Evolutionary conservation across 306 rosid genomes (phyloP).

Genomic region (Purshia tridentata): DNA sequence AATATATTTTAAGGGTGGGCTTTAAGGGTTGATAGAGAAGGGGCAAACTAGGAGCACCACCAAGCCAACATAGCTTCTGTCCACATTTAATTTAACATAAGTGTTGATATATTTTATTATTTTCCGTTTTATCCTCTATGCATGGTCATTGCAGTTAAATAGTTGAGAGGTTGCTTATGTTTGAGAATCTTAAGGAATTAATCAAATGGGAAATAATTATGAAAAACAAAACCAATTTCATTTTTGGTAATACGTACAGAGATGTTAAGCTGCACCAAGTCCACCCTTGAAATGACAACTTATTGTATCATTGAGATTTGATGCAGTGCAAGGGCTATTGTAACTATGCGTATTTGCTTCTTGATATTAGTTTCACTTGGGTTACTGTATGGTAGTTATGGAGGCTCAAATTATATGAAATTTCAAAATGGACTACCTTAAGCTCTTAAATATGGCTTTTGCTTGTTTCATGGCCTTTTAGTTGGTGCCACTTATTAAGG

Average conservation of each 20-base stretch:
- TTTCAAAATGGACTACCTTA: not conserved
- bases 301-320: not conserved
- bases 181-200: not conserved
- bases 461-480: not conserved
- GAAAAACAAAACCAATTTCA: not conserved
- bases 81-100: not conserved
- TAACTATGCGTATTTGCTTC: not conserved
- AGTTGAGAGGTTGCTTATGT: not conserved
- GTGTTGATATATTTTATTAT: not conserved
- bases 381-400: not conserved
- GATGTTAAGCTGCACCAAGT: not conserved
- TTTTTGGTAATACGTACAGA: not conserved
- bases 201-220: not conserved
- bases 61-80: slow-evolving; percentile 1
- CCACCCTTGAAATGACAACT: not conserved
- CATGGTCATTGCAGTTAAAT: not conserved
- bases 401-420: not conserved
- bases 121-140: not conserved
- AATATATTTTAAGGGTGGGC: not conserved
- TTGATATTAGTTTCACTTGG: not conserved
- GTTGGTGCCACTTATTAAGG: not conserved
- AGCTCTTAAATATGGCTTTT: not conserved
- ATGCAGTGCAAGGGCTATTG: not conserved
- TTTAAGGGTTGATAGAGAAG: not conserved
- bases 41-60: not conserved